A percentile compares a stretch with the other conserved stretches of the same genome.
phyloP scores from a whole-genome alignment of 2,329 filamentous ascomycete species.

The Epichloe amarillans region DNA sequence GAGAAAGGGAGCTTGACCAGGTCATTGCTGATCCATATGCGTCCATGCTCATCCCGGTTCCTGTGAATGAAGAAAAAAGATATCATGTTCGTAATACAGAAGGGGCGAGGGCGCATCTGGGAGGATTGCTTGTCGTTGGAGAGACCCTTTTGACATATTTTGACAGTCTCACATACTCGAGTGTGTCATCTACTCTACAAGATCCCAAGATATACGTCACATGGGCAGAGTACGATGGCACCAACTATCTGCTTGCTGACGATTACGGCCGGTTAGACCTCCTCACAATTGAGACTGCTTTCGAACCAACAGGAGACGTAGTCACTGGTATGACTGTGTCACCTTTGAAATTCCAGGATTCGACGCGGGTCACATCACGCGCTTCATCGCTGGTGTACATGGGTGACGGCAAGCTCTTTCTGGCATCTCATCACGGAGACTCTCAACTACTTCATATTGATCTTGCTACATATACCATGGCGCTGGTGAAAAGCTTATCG shows the following conservation, averaged over 20 bases:
- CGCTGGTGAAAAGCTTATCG: slow-evolving; percentile 51
- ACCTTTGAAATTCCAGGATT: slow-evolving; percentile 17
- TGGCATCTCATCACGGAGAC: slow-evolving; percentile 87
- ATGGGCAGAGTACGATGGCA: slow-evolving; percentile 74
- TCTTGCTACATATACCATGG: slow-evolving; percentile 30
- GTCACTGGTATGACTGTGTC: slow-evolving; percentile 63
- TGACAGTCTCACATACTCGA: slow-evolving; percentile 59
- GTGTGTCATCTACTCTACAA: slow-evolving; percentile 49
- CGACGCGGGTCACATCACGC: slow-evolving; percentile 44
- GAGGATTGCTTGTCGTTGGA: slow-evolving; percentile 61
- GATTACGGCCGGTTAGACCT: slow-evolving; percentile 80
- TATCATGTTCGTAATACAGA: slow-evolving; percentile 45
- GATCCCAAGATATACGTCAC: slow-evolving; percentile 80
- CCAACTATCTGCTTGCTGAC: slow-evolving; percentile 77
- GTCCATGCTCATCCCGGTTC: slow-evolving; percentile 49
- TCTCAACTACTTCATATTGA: slow-evolving; percentile 64
- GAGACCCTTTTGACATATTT: slow-evolving; percentile 78
- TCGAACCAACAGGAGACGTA: slow-evolving; percentile 50
- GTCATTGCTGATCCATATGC: slow-evolving; percentile 42
- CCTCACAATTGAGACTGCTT: slow-evolving; percentile 59
- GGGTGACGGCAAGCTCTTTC: slow-evolving; percentile 58
- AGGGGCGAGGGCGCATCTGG: slow-evolving; percentile 42
- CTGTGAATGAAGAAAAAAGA: slow-evolving; percentile 42
- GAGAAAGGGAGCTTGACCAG: slow-evolving; percentile 41
- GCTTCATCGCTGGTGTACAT: slow-evolving; percentile 71